These are phyloP conservation scores for Herpetomonas tarakana DNA, from an alignment of 208 protist species.

Conservation along the genomic window DNA sequence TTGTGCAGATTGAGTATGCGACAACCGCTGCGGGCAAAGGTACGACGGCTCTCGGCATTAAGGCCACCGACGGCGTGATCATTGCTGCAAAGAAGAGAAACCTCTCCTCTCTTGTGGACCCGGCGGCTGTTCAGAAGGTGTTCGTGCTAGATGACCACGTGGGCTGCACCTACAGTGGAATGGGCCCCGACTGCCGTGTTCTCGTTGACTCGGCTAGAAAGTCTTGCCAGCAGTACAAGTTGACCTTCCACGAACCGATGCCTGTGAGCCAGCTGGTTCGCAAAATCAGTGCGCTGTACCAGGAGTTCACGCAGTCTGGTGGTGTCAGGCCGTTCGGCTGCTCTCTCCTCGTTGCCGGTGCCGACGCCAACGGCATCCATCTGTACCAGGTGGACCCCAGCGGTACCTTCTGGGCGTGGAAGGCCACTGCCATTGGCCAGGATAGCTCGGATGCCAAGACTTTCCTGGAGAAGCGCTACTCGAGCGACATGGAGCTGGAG, in stretches of 20 bases:
- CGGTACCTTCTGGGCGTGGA: slow-evolving; percentile 99
- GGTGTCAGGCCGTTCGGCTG: slow-evolving; percentile 99
- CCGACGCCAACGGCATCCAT: slow-evolving; percentile 94
- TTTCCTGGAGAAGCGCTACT: slow-evolving; percentile 99
- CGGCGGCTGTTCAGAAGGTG: slow-evolving; percentile 94
- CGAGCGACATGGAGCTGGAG: slow-evolving; percentile 98
- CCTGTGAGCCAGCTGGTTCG: slow-evolving; percentile 95
- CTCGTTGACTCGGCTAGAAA: slow-evolving; percentile 96
- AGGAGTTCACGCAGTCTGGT: slow-evolving; percentile 99
- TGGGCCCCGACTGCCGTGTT: slow-evolving; percentile 98
- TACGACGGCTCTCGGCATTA: slow-evolving; percentile 92
- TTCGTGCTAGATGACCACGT: slow-evolving; percentile 92
- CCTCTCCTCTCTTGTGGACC: slow-evolving; percentile 94
- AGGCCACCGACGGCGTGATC: slow-evolving; percentile 98
- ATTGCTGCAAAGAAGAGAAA: slow-evolving; percentile 99
- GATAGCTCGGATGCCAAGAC: slow-evolving; percentile 96
- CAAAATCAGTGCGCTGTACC: slow-evolving; percentile 97
- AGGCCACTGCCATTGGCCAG: slow-evolving; percentile 99
- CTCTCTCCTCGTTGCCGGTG: slow-evolving; percentile 98
- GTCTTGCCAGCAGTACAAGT: slow-evolving; percentile 93
- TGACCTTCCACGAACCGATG: slow-evolving; percentile 95
- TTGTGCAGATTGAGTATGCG: slow-evolving; percentile 99
- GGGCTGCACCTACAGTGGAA: slow-evolving; percentile 98
- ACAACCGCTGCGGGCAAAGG: slow-evolving; percentile 95
- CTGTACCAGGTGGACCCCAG: slow-evolving; percentile 99